Percentiles rank a stretch among this genome's conserved stretches.
These are phyloP conservation scores for Elaeagnus macrophylla DNA, from an alignment of 306 rosid species.

Conservation along the genomic window DNA sequence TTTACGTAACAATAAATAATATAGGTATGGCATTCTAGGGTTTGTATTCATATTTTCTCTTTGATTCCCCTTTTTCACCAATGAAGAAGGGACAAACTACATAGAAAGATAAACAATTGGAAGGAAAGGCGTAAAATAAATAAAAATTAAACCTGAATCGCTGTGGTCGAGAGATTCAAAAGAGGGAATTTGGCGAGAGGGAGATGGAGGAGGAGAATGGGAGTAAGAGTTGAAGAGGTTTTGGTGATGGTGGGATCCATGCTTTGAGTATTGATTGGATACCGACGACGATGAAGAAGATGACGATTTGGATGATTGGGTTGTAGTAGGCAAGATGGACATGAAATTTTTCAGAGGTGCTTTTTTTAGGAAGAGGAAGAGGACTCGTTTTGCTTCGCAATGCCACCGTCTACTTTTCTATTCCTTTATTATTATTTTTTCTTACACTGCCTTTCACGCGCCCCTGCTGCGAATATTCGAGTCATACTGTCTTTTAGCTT, in stretches of 20 bases:
- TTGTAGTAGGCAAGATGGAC: constrained; percentile 92
- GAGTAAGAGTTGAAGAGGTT: not conserved
- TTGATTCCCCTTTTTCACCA: not conserved
- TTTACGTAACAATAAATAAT: not conserved
- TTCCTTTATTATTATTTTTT: too few species aligned
- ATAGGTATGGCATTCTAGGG: constrained; percentile 2
- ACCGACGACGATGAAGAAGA: constrained; percentile 37
- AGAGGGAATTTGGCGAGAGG: constrained; percentile 22
- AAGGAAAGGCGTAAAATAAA: not conserved
- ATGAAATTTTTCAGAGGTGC: constrained; percentile 50
- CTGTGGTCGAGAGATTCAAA: constrained; percentile 41
- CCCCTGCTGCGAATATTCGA: too few species aligned
- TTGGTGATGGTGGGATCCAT: constrained; percentile 35
- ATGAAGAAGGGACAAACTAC: not conserved
- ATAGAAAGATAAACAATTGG: not conserved
- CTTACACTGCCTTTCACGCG: too few species aligned
- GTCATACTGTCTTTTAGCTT: too few species aligned
- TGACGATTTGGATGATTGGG: constrained; percentile 53
- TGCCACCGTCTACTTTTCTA: not conserved
- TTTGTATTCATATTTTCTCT: not conserved
- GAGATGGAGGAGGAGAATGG: constrained; percentile 24
- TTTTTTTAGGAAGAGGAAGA: constrained; percentile 3
- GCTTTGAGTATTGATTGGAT: constrained; percentile 52
- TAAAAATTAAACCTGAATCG: constrained; percentile 31
- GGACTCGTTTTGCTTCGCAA: not conserved